Base-by-base conservation (phyloP, 2,329 filamentous ascomycete species). In the Xylariales sp. region DNA sequence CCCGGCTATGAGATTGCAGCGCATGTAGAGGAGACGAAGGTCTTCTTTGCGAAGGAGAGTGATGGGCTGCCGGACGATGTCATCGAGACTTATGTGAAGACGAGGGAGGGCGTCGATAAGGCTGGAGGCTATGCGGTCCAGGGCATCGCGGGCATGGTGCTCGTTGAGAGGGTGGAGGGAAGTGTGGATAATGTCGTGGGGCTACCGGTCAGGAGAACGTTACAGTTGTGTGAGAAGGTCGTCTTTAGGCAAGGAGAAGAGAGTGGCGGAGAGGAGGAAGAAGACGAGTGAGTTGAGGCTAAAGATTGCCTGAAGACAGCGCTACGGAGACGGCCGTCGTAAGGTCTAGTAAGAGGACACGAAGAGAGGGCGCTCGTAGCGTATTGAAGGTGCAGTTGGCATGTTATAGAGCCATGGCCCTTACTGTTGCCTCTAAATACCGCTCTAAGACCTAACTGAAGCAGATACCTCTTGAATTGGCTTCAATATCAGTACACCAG, bases 81-180 rank as follows among this genome's bases (percentile, higher is more conserved):
- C 51, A 82, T 97, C 45, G 70, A 88, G 52, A 78, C 70, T 4
- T 90, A 90, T 59, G 84, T 90, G 44, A 76, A 74, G 57, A 96
- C 91, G 16, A 75, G 91, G 42, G 93, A 98, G 70, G 93, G 93
- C 2, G 89, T 81, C 9, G 93, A 97, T 64, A 98, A 97, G 71
- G 93, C 93, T 0, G 93, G 93, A 2, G 93, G 93, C 0, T 98
- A 98, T 63, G 93, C 88, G 1, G 78, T 98, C 40, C 93, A 98
- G 65, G 93, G 91, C 0, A 71, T 91, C 9, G 93, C 87, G 2
- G 84, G 86, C 7, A 82, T 96, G 60, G 72, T 98, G 45, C 65
- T 98, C 43, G 82, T 98, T 10, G 89, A 96, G 61, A 84, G 76
- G 62, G 86, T 98, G 50, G 87, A 95, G 49, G 93, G 93, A 9